Percentiles rank a stretch among this genome's conserved stretches.
Conservation (phyloP, 305 asterid genomes). For the Ilex paraguariensis region DNA sequence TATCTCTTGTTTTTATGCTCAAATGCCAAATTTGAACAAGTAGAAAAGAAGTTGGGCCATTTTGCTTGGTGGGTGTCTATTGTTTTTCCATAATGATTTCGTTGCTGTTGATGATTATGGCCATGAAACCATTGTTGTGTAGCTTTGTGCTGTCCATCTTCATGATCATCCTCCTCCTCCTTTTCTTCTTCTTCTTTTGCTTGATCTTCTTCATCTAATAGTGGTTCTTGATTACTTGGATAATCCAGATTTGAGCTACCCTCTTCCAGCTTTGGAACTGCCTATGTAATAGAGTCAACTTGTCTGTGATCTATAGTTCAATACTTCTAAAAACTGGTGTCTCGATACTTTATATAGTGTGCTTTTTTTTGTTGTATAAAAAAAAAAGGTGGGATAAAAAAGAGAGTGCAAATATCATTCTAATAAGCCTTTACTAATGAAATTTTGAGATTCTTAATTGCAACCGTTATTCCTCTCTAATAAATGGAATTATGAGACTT, state of each 20-base stretch:
- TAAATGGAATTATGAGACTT: too few species aligned
- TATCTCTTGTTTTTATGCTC: conserved; percentile 1
- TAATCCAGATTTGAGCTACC: conserved; percentile 28
- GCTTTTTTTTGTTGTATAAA: too few species aligned
- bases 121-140: neutral
- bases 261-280: neutral
- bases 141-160: neutral
- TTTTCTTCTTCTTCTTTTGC: conserved; percentile 17
- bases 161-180: conserved; percentile 7
- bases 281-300: too few species aligned
- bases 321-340: too few species aligned
- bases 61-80: conserved; percentile 4
- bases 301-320: too few species aligned
- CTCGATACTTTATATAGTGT: too few species aligned
- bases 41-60: conserved; percentile 12
- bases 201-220: conserved; percentile 22
- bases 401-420: fast-evolving
- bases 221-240: conserved; percentile 27
- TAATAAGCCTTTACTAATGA: too few species aligned
- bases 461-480: too few species aligned
- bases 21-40: conserved; percentile 5
- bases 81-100: conserved; percentile 3
- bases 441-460: too few species aligned
- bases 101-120: conserved; percentile 5
- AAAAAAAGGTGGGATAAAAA: too few species aligned